Evolutionary conservation across 1,284 basidiomycete genomes (phyloP).

Genomic region (Phlebopus sp.): DNA sequence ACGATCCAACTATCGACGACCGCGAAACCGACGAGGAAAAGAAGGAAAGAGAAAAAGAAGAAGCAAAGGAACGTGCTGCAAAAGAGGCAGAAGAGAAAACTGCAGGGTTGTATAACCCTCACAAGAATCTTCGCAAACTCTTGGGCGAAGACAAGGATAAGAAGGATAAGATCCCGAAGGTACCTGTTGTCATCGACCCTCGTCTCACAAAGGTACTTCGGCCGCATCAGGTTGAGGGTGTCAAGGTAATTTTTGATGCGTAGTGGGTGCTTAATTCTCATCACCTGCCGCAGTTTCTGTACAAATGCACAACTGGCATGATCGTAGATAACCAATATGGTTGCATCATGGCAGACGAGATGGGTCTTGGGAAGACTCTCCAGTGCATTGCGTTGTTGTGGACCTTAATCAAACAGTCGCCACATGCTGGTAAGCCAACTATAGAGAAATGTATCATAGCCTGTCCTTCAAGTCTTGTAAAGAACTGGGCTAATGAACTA

Average conservation of each 20-base stretch:
- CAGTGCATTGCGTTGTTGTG: constrained; percentile 97
- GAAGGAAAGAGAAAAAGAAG: constrained; percentile 67
- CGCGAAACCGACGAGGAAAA: constrained; percentile 83
- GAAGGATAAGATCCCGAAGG: constrained; percentile 71
- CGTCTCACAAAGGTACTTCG: constrained; percentile 83
- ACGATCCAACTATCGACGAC: constrained; percentile 95
- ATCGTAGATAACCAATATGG: constrained; percentile 90
- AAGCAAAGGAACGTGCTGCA: constrained; percentile 59
- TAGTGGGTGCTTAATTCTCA: constrained; percentile 5
- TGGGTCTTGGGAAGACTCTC: constrained; percentile 95
- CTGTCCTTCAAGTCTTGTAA: constrained; percentile 94
- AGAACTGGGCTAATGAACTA: constrained; percentile 98
- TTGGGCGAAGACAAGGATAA: constrained; percentile 76
- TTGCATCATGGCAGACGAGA: constrained; percentile 99
- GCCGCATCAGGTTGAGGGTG: constrained; percentile 97
- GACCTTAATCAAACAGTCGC: constrained; percentile 97
- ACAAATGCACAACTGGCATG: constrained; percentile 93
- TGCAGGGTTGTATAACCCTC: constrained; percentile 78
- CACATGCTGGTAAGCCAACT: constrained; percentile 78
- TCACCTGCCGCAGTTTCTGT: constrained; percentile 70
- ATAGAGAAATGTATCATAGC: constrained; percentile 99
- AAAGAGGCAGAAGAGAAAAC: constrained; percentile 68
- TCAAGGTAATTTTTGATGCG: constrained; percentile 62
- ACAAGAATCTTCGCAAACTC: constrained; percentile 86
- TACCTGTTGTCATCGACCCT: constrained; percentile 97